These are phyloP conservation scores for Epicoccum nigrum DNA, from an alignment of 2,329 filamentous ascomycete species.

Conservation along the genomic window DNA sequence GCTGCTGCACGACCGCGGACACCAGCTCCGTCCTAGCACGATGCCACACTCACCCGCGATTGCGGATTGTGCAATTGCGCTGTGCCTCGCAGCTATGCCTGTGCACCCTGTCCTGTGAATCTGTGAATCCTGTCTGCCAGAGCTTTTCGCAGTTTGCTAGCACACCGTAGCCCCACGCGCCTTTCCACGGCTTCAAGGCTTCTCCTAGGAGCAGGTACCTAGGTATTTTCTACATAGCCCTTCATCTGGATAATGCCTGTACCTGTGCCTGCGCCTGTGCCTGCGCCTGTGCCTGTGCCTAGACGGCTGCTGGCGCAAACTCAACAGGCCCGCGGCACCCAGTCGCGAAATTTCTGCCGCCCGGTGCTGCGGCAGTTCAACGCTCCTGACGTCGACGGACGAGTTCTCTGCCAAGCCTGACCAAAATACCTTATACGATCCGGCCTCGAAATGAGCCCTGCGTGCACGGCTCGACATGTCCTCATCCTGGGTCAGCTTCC, in stretches of 20 bases:
- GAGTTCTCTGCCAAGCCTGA: slow-evolving; percentile 23
- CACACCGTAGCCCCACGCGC: not conserved
- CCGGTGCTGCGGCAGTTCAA: slow-evolving; percentile 22
- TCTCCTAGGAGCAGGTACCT: too few relatives aligned
- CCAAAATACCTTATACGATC: slow-evolving; percentile 24
- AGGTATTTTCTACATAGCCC: too few relatives aligned
- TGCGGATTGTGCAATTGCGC: slow-evolving; percentile 5
- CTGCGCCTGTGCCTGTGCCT: too few relatives aligned
- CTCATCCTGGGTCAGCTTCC: slow-evolving; percentile 23
- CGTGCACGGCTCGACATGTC: slow-evolving; percentile 31
- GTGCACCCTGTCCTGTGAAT: not conserved
- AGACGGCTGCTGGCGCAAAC: slow-evolving; percentile 19
- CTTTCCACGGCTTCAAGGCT: too few relatives aligned
- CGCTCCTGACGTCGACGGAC: slow-evolving; percentile 36
- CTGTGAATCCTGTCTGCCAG: too few relatives aligned
- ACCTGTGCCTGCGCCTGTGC: too few relatives aligned
- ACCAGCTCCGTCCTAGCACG: not conserved
- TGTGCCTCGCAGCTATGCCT: not conserved
- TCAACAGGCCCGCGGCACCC: slow-evolving; percentile 25
- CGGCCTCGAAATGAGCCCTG: slow-evolving; percentile 21
- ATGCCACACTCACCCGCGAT: not conserved
- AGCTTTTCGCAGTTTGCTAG: too few relatives aligned
- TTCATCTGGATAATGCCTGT: too few relatives aligned
- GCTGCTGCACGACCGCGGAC: not conserved
- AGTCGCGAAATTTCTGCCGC: slow-evolving; percentile 18